Percentiles rank a stretch among this genome's conserved stretches.
phyloP scores from a whole-genome alignment of 1,284 basidiomycete genomes.

The Ustanciosporium gigantosporum region DNA sequence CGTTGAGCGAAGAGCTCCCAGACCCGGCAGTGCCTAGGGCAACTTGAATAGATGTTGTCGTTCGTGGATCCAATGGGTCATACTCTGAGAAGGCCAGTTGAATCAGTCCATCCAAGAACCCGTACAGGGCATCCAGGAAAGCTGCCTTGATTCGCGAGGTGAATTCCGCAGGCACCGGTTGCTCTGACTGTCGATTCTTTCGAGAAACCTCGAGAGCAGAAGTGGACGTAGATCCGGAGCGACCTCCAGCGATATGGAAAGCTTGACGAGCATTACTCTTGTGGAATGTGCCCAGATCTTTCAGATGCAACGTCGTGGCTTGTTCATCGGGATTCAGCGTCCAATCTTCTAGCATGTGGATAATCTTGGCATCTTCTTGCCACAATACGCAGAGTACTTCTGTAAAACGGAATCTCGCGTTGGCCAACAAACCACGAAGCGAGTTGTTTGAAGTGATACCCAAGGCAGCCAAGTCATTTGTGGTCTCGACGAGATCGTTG shows the following conservation, averaged over 20 bases:
- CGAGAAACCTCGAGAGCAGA: slow-evolving; percentile 16
- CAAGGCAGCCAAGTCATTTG: slow-evolving; percentile 77
- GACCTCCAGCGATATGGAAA: slow-evolving; percentile 80
- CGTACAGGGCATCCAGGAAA: slow-evolving; percentile 85
- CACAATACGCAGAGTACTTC: slow-evolving; percentile 79
- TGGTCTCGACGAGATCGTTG: slow-evolving; percentile 80
- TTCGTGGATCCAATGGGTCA: slow-evolving; percentile 45
- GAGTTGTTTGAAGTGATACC: slow-evolving; percentile 72
- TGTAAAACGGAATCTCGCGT: slow-evolving; percentile 82
- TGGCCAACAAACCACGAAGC: slow-evolving; percentile 74
- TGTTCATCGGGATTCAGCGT: slow-evolving; percentile 66
- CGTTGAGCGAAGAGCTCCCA: slow-evolving; percentile 36
- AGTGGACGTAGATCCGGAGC: slow-evolving; percentile 47
- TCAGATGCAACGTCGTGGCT: slow-evolving; percentile 67
- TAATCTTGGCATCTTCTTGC: slow-evolving; percentile 80
- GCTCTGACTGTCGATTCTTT: slow-evolving; percentile 7
- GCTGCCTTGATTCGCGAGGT: slow-evolving; percentile 75
- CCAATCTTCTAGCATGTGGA: slow-evolving; percentile 88
- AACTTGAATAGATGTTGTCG: slow-evolving; percentile 30
- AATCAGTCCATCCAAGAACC: slow-evolving; percentile 85
- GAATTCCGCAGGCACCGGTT: slow-evolving; percentile 41
- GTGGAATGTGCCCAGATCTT: slow-evolving; percentile 80
- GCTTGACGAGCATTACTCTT: slow-evolving; percentile 76
- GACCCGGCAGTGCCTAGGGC: slow-evolving; percentile 10
- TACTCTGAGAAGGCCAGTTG: slow-evolving; percentile 71